Base-by-base conservation (phyloP, 805 yeast genomes). In the Saturnispora bothae region DNA sequence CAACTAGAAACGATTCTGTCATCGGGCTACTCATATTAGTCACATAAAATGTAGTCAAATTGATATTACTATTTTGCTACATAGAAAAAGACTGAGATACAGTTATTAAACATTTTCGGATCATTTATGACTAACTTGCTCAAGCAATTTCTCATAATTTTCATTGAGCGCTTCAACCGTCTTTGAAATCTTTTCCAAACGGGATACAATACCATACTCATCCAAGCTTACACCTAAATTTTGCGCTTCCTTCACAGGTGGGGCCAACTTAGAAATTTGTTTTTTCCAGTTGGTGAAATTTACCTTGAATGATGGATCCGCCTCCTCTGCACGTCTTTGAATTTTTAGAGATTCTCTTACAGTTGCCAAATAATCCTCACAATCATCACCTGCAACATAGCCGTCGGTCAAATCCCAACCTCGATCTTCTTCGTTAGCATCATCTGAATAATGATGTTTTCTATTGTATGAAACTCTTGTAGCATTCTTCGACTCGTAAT, bases 351-450 rank as follows among this genome's bases (percentile, higher is more conserved):
- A 59, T 29, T 63, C 63, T 15, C 65, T 55, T 4, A 64, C 56
- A 21, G 55, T 52, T 2, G 45, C 42, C 3, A 48, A 51, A 27
- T 40, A 41, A 15, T 52, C 47, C 26, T 55, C 56, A 14, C 54
- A 51, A 9, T 39, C 36, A 13, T 37, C 15, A 16, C 57, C 60
- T 34, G 65, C 72, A 26, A 62, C 62, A 43, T 62, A 83, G 0
- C 94, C 95, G 57, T 83, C 94, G 6, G 79, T 71, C 47, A 84
- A 64, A 46, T 81, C 84, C 94, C 95, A 84, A 49, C 79, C 88
- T 6, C 78, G 69, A 50, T 84, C 83, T 16, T 63, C 49, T 51
- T 81, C 89, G 53, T 82, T 83, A 16, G 85, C 83, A 57, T 84
- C 95, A 54, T 84, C 94, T 1, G 81, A 63, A 15, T 73, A 56